phyloP scores from a whole-genome alignment of 768 basidiomycete genomes.

The Rhizopogon vinicolor region DNA sequence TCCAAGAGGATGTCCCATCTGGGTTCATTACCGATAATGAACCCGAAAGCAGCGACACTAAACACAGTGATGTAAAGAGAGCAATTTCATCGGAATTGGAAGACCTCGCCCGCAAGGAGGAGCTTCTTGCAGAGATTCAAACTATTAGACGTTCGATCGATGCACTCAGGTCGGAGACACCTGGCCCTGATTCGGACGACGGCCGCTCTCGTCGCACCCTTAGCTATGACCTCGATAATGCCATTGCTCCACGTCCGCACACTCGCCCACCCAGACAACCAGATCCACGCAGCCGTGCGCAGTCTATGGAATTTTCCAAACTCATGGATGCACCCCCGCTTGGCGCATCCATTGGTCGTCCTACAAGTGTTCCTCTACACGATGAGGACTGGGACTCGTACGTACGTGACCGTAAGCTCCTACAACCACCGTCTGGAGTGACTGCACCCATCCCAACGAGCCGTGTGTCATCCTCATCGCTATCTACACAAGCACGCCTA shows the following conservation, averaged over 20 bases:
- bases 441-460: conserved; percentile 75
- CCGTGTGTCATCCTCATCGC: conserved; percentile 25
- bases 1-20: conserved; percentile 70
- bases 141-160: conserved; percentile 79
- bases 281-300: conserved; percentile 65
- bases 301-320: conserved; percentile 66
- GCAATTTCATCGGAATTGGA: conserved; percentile 37
- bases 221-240: conserved; percentile 57
- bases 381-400: conserved; percentile 87
- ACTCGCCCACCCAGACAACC: conserved; percentile 65
- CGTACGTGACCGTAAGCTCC: conserved; percentile 75
- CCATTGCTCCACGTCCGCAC: conserved; percentile 49
- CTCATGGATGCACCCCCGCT: conserved; percentile 38
- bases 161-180: conserved; percentile 65
- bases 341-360: conserved; percentile 57
- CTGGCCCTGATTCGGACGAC: conserved; percentile 40
- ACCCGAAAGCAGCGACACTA: conserved; percentile 15
- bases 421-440: conserved; percentile 80
- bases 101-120: conserved; percentile 63
- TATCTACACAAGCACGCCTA: conserved; percentile 31
- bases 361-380: conserved; percentile 68
- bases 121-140: conserved; percentile 72
- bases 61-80: conserved; percentile 29
- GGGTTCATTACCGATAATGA: conserved; percentile 56
- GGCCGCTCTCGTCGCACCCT: conserved; percentile 64